A percentile compares a stretch with the other conserved stretches of the same genome.
Evolutionary conservation across 2,329 filamentous ascomycete species (phyloP).

Genomic region (Colletotrichum trifolii): DNA sequence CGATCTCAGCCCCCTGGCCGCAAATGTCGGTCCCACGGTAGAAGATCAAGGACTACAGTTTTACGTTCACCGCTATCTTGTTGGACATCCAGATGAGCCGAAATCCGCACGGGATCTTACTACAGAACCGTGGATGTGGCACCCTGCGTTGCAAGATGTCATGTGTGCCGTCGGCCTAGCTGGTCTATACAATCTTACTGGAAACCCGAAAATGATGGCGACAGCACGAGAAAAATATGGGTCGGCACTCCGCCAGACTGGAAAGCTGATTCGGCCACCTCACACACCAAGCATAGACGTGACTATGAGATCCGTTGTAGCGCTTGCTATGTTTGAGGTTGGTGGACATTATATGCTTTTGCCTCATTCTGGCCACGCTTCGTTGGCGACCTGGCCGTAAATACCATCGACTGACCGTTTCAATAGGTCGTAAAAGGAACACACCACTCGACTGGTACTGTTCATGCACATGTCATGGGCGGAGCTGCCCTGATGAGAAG

Average conservation of each 20-base stretch:
- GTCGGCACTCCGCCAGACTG: conserved; percentile 60
- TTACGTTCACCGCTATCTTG: conserved; percentile 62
- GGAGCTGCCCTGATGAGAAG: conserved; percentile 67
- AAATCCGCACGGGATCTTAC: conserved; percentile 50
- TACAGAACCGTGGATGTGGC: conserved; percentile 49
- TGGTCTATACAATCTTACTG: conserved; percentile 64
- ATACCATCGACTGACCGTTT: conserved; percentile 37
- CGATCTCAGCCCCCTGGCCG: conserved; percentile 35
- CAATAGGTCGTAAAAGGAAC: conserved; percentile 59
- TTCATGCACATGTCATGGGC: conserved; percentile 68
- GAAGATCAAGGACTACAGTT: conserved; percentile 62
- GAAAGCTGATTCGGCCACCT: conserved; percentile 51
- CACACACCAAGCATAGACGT: conserved; percentile 51
- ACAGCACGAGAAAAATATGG: conserved; percentile 65
- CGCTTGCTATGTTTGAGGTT: conserved; percentile 72
- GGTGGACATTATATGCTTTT: conserved; percentile 26
- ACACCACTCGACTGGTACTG: conserved; percentile 58
- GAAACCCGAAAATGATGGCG: conserved; percentile 57
- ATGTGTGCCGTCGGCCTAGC: conserved; percentile 69
- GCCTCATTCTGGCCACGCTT: no score
- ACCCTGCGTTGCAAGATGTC: conserved; percentile 56
- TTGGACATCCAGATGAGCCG: conserved; percentile 63
- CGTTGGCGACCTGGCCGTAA: no score
- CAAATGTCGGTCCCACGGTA: conserved; percentile 53
- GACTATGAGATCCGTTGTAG: conserved; percentile 63